Evolutionary conservation across 75 land plant species (phyloP), one percentile per base, ranked within the genome.

Genomic region (Pinus albicaulis): DNA sequence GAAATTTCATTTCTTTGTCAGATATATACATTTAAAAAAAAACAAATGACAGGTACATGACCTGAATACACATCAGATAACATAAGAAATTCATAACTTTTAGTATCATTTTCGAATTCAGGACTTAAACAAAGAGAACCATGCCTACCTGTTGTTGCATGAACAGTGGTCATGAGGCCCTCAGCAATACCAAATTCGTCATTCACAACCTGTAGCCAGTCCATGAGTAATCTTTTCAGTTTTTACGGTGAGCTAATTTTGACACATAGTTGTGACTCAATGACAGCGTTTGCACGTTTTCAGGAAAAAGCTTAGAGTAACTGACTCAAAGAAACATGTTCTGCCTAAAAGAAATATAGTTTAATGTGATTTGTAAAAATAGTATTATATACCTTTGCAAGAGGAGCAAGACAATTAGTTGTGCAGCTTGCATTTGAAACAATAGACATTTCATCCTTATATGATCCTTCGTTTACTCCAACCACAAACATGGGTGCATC

Each of bases 401-500:
- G 87, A 63, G 99, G 99, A 69, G 99, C 99, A 83, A 97, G 96
- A 56, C 98, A 97, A 72, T 97, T 97, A 58, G 98, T 97, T 1
- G 99, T 97, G 84, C 99, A 97, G 44, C 95, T 95, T 38, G 99
- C 99, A 84, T 97, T 97, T 56, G 99, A 97, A 69, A 97, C 95
- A 77, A 97, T 80, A 56, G 91, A 81, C 98, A 90, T 90, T 72
- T 70, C 91, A 59, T 93, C 87, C 48, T 91, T 84, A 83, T 97
- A 97, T 0, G 85, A 78, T 12, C 74, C 77, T 70, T 97, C 89
- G 70, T 97, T 97, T 16, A 97, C 98, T 23, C 99, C 99, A 60
- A 92, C 88, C 72, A 95, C 99, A 84, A 92, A 97, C 99, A 97
- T 97, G 0, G 99, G 99, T 4, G 99, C 98, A 85, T 97, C 99